Conservation (phyloP, 371 early-diverging fungal species). For the Synchytrium microbalum region DNA sequence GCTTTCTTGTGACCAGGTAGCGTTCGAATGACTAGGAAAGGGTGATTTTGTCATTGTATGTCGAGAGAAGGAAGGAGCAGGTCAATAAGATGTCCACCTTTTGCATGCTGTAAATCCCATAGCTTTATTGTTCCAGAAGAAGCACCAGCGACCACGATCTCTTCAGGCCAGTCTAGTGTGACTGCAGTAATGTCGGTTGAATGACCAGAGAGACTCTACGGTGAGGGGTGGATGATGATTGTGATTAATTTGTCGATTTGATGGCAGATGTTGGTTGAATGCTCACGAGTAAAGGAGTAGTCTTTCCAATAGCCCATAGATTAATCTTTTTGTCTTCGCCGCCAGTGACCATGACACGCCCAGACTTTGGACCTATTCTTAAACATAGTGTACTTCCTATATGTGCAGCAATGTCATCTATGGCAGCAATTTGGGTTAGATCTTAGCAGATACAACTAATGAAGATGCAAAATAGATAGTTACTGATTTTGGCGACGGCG, state of each 20-base stretch:
- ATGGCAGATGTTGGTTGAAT: neutral
- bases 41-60: neutral
- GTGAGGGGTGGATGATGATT: neutral
- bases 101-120: constrained; percentile 51
- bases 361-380: constrained; percentile 40
- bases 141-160: constrained; percentile 46
- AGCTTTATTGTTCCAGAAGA: constrained; percentile 48
- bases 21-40: constrained; percentile 40
- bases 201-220: constrained; percentile 39
- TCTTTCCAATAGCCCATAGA: constrained; percentile 44
- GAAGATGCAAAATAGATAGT: too few relatives aligned
- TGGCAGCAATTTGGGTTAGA: too few relatives aligned
- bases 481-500: too few relatives aligned
- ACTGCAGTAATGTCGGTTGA: constrained; percentile 33
- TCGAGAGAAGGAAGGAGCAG: neutral
- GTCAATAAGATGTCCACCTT: constrained; percentile 31
- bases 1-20: constrained; percentile 45
- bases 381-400: constrained; percentile 21
- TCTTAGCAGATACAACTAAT: too few relatives aligned
- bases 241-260: constrained; percentile 3
- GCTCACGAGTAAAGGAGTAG: constrained; percentile 33
- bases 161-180: constrained; percentile 43
- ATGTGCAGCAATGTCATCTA: neutral
- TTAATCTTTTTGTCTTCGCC: constrained; percentile 43
- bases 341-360: constrained; percentile 45